A percentile compares a stretch with the other conserved stretches of the same genome.
Evolutionary conservation across 106 monocot genomes (phyloP).

Genomic region (Acanthochlamys bracteata): DNA sequence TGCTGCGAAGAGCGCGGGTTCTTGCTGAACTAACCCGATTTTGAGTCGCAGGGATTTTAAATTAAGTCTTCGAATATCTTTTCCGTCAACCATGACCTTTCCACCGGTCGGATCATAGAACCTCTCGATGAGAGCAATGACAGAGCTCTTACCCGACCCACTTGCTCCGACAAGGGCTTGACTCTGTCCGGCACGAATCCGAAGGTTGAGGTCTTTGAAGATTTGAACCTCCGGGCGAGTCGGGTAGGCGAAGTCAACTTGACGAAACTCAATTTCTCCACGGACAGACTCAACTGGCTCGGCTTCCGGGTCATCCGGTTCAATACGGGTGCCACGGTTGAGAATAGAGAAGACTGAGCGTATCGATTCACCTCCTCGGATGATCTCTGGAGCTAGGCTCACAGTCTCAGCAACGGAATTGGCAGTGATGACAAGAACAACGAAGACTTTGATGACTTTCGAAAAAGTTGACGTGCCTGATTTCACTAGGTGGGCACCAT

Average conservation of each 20-base stretch:
- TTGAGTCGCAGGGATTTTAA: conserved; percentile 59
- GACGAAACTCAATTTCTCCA: conserved; percentile 61
- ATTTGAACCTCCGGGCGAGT: conserved; percentile 54
- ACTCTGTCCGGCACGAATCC: conserved; percentile 57
- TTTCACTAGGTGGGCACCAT: conserved; percentile 60
- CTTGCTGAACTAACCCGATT: conserved; percentile 81
- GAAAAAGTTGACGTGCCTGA: conserved; percentile 70
- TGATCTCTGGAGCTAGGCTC: conserved; percentile 80
- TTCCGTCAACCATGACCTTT: conserved; percentile 77
- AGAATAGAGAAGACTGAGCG: conserved; percentile 88
- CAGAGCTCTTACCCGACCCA: conserved; percentile 91
- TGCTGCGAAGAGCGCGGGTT: conserved; percentile 68
- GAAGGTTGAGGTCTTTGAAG: conserved; percentile 67
- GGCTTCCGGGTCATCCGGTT: conserved; percentile 65
- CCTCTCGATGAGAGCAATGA: conserved; percentile 73
- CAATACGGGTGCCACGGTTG: conserved; percentile 60
- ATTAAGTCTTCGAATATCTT: conserved; percentile 62
- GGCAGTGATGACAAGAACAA: conserved; percentile 81
- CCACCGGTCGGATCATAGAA: conserved; percentile 86
- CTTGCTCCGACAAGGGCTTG: conserved; percentile 85
- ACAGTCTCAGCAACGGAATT: conserved; percentile 77
- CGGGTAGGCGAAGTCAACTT: conserved; percentile 65
- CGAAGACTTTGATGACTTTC: conserved; percentile 78
- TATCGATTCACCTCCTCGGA: conserved; percentile 84
- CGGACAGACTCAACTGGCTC: conserved; percentile 43